Evolutionary conservation across 148 eudicot species (phyloP).

Genomic region (Gaultheria prostrata): DNA sequence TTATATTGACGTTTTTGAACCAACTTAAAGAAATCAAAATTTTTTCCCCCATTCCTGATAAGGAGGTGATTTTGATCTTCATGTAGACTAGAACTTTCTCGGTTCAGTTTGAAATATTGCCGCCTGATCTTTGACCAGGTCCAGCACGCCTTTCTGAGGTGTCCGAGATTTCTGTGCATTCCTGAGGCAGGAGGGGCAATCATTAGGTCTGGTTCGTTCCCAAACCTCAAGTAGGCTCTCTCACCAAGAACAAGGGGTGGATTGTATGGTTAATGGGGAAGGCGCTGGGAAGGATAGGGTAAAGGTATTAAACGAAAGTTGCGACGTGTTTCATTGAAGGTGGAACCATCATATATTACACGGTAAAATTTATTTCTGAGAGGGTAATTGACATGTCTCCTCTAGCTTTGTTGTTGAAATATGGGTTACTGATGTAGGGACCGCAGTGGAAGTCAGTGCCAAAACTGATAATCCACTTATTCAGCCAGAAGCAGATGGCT

Average conservation of each 20-base stretch:
- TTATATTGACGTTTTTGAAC: conserved; percentile 5
- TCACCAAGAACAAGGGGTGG: background rate
- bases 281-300: background rate
- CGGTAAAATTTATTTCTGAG: background rate
- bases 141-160: background rate
- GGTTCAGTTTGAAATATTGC: background rate
- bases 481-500: too few species aligned
- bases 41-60: background rate
- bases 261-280: background rate
- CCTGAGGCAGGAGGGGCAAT: too few species aligned
- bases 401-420: background rate
- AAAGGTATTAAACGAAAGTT: background rate
- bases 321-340: conserved; percentile 1
- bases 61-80: background rate
- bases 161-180: background rate
- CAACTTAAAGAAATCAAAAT: background rate
- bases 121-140: background rate
- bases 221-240: background rate
- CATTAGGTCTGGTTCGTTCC: background rate
- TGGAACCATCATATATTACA: background rate
- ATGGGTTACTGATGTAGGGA: background rate
- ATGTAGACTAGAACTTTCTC: background rate
- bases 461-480: background rate
- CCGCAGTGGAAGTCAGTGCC: background rate
- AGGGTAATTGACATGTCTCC: conserved; percentile 8